A percentile compares a stretch with the other conserved stretches of the same genome.
Evolutionary conservation across 2,329 filamentous ascomycete species (phyloP).

Genomic region (Cytospora leucostoma): DNA sequence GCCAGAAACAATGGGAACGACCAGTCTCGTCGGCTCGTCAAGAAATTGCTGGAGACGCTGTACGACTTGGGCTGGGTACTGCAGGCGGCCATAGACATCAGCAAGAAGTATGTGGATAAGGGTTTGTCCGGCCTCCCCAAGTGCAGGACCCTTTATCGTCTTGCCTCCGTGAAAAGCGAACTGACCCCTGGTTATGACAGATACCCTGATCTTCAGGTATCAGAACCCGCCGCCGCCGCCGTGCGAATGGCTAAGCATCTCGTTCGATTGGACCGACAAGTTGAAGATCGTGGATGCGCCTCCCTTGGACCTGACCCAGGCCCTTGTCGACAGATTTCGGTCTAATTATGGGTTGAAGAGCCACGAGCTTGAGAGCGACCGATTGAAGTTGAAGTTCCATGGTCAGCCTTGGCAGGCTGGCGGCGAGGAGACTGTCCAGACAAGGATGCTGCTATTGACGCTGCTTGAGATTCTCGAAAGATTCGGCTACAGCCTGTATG

Average conservation of each 20-base stretch:
- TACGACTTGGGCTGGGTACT: slow-evolving; percentile 42
- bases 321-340: slow-evolving; percentile 29
- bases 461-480: slow-evolving; percentile 39
- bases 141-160: background rate
- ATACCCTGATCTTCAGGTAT: slow-evolving; percentile 42
- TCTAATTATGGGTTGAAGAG: slow-evolving; percentile 11
- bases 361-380: slow-evolving; percentile 24
- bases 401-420: slow-evolving; percentile 38
- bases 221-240: slow-evolving; percentile 38
- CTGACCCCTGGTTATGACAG: slow-evolving; percentile 18
- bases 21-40: slow-evolving; percentile 37
- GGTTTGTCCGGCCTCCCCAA: slow-evolving; percentile 10
- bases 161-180: background rate
- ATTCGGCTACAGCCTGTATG: slow-evolving; percentile 43
- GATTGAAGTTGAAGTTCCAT: slow-evolving; percentile 38
- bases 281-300: slow-evolving; percentile 39
- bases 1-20: slow-evolving; percentile 34
- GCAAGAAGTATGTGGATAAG: slow-evolving; percentile 37
- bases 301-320: slow-evolving; percentile 27
- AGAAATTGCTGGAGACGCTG: slow-evolving; percentile 37
- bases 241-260: slow-evolving; percentile 42
- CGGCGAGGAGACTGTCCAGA: slow-evolving; percentile 40
- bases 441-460: slow-evolving; percentile 38
- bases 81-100: slow-evolving; percentile 39
- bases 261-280: slow-evolving; percentile 36